Evolutionary conservation across 306 rosid species (phyloP).

Genomic region (Parietaria judaica): DNA sequence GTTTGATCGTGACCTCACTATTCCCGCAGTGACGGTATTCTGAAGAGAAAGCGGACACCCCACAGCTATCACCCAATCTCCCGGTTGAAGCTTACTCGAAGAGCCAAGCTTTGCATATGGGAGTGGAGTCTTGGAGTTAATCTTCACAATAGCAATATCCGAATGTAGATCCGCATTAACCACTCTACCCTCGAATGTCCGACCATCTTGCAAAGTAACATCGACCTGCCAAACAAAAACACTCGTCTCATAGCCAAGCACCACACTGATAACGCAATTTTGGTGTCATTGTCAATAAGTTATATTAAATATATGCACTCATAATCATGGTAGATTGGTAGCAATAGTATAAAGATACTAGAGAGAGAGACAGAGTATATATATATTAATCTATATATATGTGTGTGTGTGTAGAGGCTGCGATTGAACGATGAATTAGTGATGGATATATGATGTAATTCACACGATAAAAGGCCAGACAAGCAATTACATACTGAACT

Average conservation of each 20-base stretch:
- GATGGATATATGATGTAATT: too few relatives aligned
- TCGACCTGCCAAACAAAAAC: conserved; percentile 42
- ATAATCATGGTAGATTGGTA: too few relatives aligned
- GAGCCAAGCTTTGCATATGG: conserved; percentile 78
- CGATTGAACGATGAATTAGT: too few relatives aligned
- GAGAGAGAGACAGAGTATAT: too few relatives aligned
- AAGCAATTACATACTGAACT: too few relatives aligned
- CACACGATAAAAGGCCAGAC: too few relatives aligned
- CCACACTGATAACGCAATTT: conserved; percentile 6
- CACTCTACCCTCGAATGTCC: conserved; percentile 71
- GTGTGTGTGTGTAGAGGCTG: too few relatives aligned
- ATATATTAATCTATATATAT: too few relatives aligned
- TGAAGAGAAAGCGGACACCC: conserved; percentile 90
- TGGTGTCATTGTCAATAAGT: too few relatives aligned
- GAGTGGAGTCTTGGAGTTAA: conserved; percentile 68
- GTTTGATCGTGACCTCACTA: conserved; percentile 50
- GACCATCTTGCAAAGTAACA: conserved; percentile 86
- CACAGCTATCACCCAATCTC: conserved; percentile 85
- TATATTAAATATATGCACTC: too few relatives aligned
- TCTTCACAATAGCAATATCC: conserved; percentile 80
- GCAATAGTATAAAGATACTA: too few relatives aligned
- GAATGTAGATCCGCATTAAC: conserved; percentile 76
- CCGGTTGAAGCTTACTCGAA: conserved; percentile 75
- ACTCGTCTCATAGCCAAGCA: conserved; percentile 5
- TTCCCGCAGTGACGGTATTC: conserved; percentile 91